Evolutionary conservation across 495 filamentous ascomycete genomes (phyloP).

Genomic region (Venustampulla echinocandica): DNA sequence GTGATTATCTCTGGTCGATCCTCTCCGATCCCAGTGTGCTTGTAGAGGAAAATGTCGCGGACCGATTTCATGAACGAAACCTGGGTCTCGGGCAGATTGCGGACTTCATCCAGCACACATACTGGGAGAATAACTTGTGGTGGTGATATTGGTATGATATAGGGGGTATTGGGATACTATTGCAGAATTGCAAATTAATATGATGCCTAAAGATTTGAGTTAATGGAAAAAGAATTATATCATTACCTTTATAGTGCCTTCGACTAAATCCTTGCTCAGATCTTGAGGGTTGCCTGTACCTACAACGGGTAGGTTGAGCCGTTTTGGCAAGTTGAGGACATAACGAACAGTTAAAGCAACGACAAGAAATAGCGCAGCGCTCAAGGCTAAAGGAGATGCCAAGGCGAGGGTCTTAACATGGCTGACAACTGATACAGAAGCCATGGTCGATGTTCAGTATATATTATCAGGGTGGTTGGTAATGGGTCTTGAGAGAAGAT

Average conservation of each 20-base stretch:
- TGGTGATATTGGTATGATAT: conserved; percentile 4
- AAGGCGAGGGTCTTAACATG: background rate
- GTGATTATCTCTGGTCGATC: background rate
- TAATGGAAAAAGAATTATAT: background rate
- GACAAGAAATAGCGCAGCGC: background rate
- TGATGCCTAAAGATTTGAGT: background rate
- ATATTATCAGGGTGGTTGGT: too few relatives aligned
- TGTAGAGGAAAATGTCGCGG: background rate
- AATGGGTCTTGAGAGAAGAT: too few relatives aligned
- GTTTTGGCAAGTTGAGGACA: background rate
- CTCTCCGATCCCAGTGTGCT: conserved; percentile 6
- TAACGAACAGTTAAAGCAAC: background rate
- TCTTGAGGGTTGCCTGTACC: background rate
- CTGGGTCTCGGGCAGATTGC: conserved; percentile 14
- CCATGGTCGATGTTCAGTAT: too few relatives aligned
- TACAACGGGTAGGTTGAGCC: background rate
- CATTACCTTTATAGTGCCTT: background rate
- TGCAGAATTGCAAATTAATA: background rate
- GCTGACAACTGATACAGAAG: background rate
- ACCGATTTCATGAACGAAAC: conserved; percentile 11
- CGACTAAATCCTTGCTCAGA: background rate
- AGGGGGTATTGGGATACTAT: conserved; percentile 10
- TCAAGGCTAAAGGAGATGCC: background rate
- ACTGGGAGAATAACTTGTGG: conserved; percentile 11
- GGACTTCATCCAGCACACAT: conserved; percentile 7